phyloP scores from a whole-genome alignment of 257 asterid genomes.

The Solanum sejunctum region DNA sequence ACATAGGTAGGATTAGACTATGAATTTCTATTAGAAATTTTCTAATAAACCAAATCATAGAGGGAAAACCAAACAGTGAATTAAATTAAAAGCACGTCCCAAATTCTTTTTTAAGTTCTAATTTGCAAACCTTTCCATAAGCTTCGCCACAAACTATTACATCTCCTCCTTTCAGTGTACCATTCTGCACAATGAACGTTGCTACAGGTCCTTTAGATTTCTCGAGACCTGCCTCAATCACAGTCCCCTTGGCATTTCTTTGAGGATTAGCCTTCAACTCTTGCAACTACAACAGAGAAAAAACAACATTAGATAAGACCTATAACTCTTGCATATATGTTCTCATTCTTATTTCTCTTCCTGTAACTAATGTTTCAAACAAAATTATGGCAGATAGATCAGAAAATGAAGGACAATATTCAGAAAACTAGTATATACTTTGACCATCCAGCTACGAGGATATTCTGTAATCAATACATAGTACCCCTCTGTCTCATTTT shows the following conservation, averaged over 20 bases:
- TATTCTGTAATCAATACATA: neutral
- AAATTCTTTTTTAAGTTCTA: neutral
- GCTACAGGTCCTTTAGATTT: constrained; percentile 91
- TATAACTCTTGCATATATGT: neutral
- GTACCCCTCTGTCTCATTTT: neutral
- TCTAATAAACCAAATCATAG: neutral
- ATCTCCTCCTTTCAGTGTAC: constrained; percentile 85
- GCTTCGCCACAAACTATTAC: constrained; percentile 88
- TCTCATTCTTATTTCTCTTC: neutral
- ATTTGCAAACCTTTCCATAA: constrained; percentile 83
- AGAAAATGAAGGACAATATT: neutral
- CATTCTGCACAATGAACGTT: constrained; percentile 93
- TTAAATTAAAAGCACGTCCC: neutral
- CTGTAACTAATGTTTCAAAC: neutral
- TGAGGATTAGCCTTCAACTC: constrained; percentile 97
- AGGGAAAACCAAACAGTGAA: neutral
- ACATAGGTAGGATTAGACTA: neutral
- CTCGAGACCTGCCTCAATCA: constrained; percentile 94
- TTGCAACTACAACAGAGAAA: constrained; percentile 48
- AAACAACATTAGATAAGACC: neutral
- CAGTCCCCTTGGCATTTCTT: constrained; percentile 89
- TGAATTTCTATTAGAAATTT: neutral
- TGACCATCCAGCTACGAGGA: neutral
- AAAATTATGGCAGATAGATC: neutral
- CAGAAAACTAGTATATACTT: neutral